These are phyloP conservation scores for Xylaria digitata DNA, from an alignment of 2,329 filamentous ascomycete species.

Conservation along the genomic window DNA sequence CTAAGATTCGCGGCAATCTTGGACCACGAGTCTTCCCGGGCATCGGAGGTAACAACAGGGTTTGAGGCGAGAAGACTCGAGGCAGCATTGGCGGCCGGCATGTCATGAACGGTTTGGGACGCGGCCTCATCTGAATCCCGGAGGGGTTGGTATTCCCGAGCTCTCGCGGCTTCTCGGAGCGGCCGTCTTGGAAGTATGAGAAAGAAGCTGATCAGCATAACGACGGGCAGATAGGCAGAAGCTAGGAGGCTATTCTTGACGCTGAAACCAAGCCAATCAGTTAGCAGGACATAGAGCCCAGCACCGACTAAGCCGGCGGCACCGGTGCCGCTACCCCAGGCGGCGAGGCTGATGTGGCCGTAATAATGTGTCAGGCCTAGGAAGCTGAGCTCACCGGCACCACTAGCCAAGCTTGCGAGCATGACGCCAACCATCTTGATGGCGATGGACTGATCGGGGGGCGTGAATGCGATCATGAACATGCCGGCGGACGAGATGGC, in stretches of 20 bases:
- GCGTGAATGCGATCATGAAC: conserved; percentile 87
- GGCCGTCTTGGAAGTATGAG: conserved; percentile 76
- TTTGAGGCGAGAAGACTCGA: conserved; percentile 62
- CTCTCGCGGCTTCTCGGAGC: conserved; percentile 60
- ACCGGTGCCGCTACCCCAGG: conserved; percentile 93
- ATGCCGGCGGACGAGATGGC: conserved; percentile 83
- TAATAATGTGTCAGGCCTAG: conserved; percentile 94
- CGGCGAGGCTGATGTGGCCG: conserved; percentile 84
- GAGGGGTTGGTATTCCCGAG: conserved; percentile 66
- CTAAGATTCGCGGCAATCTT: conserved; percentile 64
- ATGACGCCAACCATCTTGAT: conserved; percentile 85
- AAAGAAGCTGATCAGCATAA: conserved; percentile 92
- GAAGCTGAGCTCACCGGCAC: conserved; percentile 90
- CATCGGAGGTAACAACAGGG: conserved; percentile 52
- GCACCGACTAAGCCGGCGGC: conserved; percentile 89
- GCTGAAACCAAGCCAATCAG: conserved; percentile 79
- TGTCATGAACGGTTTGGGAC: conserved; percentile 52
- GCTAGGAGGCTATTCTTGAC: conserved; percentile 80
- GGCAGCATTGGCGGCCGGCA: conserved; percentile 56
- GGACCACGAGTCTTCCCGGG: conserved; percentile 47
- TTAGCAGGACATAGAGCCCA: conserved; percentile 86
- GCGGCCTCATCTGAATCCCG: conserved; percentile 57
- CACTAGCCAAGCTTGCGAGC: conserved; percentile 85
- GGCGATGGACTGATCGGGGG: conserved; percentile 71
- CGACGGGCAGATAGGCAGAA: conserved; percentile 79